These are phyloP conservation scores for Russula compacta DNA, from an alignment of 768 basidiomycete species.

Conservation along the genomic window DNA sequence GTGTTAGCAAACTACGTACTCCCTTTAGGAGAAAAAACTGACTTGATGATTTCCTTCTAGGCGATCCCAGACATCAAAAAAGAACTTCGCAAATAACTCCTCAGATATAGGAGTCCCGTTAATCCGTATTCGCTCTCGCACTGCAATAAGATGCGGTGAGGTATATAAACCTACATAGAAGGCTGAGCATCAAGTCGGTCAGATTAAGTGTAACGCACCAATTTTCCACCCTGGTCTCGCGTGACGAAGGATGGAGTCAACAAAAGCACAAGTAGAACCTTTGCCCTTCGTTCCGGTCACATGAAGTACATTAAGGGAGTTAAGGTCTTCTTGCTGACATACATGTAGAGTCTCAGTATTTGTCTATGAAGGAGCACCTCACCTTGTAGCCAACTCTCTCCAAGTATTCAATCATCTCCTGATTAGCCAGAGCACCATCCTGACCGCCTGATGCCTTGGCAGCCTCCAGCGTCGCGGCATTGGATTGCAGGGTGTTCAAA, in stretches of 20 bases:
- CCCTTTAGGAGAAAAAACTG: slow-evolving; percentile 20
- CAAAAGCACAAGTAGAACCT: slow-evolving; percentile 93
- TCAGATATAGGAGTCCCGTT: slow-evolving; percentile 88
- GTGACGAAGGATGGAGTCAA: slow-evolving; percentile 75
- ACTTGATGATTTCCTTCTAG: slow-evolving; percentile 59
- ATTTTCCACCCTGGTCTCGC: slow-evolving; percentile 69
- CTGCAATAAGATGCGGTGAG: slow-evolving; percentile 92
- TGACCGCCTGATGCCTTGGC: slow-evolving; percentile 64
- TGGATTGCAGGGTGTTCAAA: slow-evolving; percentile 80
- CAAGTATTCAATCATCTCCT: slow-evolving; percentile 88
- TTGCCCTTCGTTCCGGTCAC: slow-evolving; percentile 98
- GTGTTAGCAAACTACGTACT: not conserved
- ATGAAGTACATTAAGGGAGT: slow-evolving; percentile 86
- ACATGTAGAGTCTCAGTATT: slow-evolving; percentile 6
- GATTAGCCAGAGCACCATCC: slow-evolving; percentile 53
- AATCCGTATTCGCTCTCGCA: slow-evolving; percentile 90
- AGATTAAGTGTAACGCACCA: slow-evolving; percentile 39
- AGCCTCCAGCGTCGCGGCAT: slow-evolving; percentile 86
- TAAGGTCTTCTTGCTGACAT: slow-evolving; percentile 68
- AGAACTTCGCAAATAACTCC: slow-evolving; percentile 78
- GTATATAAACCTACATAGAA: slow-evolving; percentile 73
- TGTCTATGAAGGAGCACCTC: slow-evolving; percentile 25
- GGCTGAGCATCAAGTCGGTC: not conserved
- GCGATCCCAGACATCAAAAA: slow-evolving; percentile 94
- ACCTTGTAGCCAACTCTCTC: slow-evolving; percentile 80